Evolutionary conservation across 352 stramenopile genomes (phyloP), one percentile per base, ranked within the genome.

Genomic region (Globisporangium cystogenes): DNA sequence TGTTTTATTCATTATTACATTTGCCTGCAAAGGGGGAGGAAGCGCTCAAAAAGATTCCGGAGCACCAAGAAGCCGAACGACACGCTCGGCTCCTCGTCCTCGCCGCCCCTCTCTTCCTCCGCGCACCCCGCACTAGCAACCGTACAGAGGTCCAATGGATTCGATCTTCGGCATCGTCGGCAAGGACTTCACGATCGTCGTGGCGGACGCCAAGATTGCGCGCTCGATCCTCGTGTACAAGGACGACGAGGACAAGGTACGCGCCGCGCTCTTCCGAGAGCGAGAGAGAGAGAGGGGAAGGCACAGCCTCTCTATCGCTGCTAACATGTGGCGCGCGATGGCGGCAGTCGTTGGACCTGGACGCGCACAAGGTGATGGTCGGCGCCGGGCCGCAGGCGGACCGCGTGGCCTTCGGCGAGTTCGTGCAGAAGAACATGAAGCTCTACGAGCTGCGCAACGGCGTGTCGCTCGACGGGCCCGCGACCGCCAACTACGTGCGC

Each of bases 141-240:
- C 24, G 56, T 46, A 33, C 71, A 8, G 16, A 54, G 35, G 23
- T 35, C 44, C 26, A 48, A 95, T 90, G 70, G 86, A 95, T 64
- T 93, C 83, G 62, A 76, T 92, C 59, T 94, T 95, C 60, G 86
- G 86, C 50, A 81, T 95, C 68, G 86, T 95, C 39, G 86, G 86
- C 50, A 95, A 95, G 65, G 86, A 94, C 60, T 97, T 96, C 65
- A 88, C 96, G 64, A 75, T 97, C 57, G 68, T 97, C 48, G 89
- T 82, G 7, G 89, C 88, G 16, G 89, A 97, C 72, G 84, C 79
- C 56, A 95, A 96, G 62, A 86, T 95, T 35, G 88, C 57, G 59
- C 86, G 87, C 57, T 96, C 87, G 29, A 96, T 97, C 59, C 70
- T 97, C 48, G 87, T 97, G 46, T 97, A 96, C 78, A 95, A 96